Percentiles rank a stretch among this genome's conserved stretches.
Evolutionary conservation across 257 asterid species (phyloP).

Genomic region (Solanum pennellii): DNA sequence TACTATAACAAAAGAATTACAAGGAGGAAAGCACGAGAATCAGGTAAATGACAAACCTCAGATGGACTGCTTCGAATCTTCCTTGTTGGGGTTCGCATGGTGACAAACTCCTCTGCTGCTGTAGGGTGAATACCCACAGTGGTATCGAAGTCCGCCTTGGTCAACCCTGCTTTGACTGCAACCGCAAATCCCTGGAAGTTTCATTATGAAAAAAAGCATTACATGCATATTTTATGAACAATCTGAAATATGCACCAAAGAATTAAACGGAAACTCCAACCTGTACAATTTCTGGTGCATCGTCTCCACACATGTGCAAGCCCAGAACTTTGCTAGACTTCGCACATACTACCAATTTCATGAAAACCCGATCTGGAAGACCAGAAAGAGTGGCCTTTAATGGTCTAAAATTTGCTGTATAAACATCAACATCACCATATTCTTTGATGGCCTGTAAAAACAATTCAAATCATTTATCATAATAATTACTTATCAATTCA

Average conservation of each 20-base stretch:
- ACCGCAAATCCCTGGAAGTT: constrained; percentile 77
- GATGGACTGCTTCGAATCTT: constrained; percentile 48
- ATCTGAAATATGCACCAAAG: not conserved
- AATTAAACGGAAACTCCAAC: constrained; percentile 15
- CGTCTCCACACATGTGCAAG: constrained; percentile 92
- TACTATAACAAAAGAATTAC: not conserved
- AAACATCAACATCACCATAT: constrained; percentile 76
- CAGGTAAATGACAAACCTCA: constrained; percentile 37
- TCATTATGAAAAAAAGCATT: not conserved
- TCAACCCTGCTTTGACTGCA: constrained; percentile 89
- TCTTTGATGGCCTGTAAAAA: constrained; percentile 52
- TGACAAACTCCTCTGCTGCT: constrained; percentile 92
- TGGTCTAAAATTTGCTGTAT: constrained; percentile 78
- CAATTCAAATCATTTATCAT: constrained; percentile 3
- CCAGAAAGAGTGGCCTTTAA: constrained; percentile 94
- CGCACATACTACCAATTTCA: constrained; percentile 84
- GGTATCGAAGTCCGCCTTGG: constrained; percentile 87
- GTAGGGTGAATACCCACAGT: constrained; percentile 95
- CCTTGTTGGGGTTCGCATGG: constrained; percentile 89
- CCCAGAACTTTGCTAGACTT: constrained; percentile 81
- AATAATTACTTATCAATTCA: not conserved
- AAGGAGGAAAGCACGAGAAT: not conserved
- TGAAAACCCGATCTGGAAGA: constrained; percentile 78
- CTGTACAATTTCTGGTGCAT: constrained; percentile 88
- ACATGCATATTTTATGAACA: not conserved